Conservation (phyloP, 2,329 filamentous ascomycete genomes). For the Neopestalotiopsis clavispora region DNA sequence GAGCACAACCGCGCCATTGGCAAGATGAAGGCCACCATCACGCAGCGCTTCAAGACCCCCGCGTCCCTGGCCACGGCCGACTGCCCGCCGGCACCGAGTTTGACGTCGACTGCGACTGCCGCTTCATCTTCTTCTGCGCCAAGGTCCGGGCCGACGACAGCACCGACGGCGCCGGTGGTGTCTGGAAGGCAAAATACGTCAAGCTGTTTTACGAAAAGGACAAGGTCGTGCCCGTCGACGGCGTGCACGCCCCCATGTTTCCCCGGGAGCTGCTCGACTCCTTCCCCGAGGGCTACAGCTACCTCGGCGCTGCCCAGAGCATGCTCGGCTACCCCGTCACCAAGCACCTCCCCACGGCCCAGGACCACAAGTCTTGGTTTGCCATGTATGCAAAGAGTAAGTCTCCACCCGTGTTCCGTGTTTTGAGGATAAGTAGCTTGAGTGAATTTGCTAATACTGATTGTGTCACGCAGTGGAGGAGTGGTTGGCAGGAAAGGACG, state of each 20-base stretch:
- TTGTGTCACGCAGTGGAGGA: slow-evolving; percentile 33
- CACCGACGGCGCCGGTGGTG: slow-evolving; percentile 16
- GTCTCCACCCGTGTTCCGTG: neutral
- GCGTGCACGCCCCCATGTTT: slow-evolving; percentile 43
- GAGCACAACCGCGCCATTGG: slow-evolving; percentile 47
- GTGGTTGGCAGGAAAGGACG: slow-evolving; percentile 40
- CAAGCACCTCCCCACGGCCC: slow-evolving; percentile 43
- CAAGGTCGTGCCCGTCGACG: slow-evolving; percentile 51
- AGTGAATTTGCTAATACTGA: neutral
- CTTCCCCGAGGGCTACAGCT: slow-evolving; percentile 51
- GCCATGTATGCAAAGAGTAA: slow-evolving; percentile 46
- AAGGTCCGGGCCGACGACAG: slow-evolving; percentile 25
- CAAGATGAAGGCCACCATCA: slow-evolving; percentile 61
- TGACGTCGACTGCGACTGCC: slow-evolving; percentile 56
- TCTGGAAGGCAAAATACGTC: slow-evolving; percentile 49
- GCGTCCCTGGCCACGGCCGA: slow-evolving; percentile 18
- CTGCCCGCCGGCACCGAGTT: slow-evolving; percentile 39
- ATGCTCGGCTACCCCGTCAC: slow-evolving; percentile 50
- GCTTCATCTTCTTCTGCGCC: slow-evolving; percentile 54
- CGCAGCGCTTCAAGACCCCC: slow-evolving; percentile 48
- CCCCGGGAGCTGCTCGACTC: slow-evolving; percentile 39
- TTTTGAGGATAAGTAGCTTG: neutral
- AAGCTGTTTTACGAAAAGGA: slow-evolving; percentile 57
- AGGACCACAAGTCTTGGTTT: slow-evolving; percentile 38
- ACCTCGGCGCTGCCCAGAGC: slow-evolving; percentile 51